Conservation (phyloP, 2,329 filamentous ascomycete genomes). For the Myriosclerotinia curreyana region DNA sequence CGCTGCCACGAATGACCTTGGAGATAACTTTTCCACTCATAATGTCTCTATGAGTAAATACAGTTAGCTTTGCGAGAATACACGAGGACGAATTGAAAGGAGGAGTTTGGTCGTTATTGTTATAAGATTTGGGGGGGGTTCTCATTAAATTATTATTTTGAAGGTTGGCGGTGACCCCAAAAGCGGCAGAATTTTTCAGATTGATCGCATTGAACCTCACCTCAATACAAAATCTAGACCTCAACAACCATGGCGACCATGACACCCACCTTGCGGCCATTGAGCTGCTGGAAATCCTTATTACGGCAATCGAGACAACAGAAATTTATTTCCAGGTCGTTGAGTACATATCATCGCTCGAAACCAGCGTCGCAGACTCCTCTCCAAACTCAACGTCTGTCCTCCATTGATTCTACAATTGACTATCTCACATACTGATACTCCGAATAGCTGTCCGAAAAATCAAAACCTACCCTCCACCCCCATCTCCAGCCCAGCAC, state of each 20-base stretch:
- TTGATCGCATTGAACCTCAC: conserved; percentile 25
- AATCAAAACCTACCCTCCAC: conserved; percentile 51
- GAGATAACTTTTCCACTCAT: conserved; percentile 29
- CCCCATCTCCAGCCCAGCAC: conserved; percentile 52
- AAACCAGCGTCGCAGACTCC: conserved; percentile 31
- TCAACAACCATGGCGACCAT: conserved; percentile 34
- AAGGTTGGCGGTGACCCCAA: conserved; percentile 19
- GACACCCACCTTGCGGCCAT: conserved; percentile 54
- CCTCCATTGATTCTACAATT: conserved; percentile 24
- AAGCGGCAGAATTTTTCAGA: conserved; percentile 27
- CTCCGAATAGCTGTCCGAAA: conserved; percentile 42
- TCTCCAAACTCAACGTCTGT: conserved; percentile 22
- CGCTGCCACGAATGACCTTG: conserved; percentile 26
- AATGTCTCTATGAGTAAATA: background rate
- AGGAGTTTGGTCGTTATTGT: background rate
- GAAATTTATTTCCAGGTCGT: conserved; percentile 45
- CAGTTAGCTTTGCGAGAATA: background rate
- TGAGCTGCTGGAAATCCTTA: conserved; percentile 66
- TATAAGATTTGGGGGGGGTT: background rate
- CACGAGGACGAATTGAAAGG: conserved; percentile 1
- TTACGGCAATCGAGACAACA: conserved; percentile 58
- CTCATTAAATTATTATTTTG: conserved; percentile 9
- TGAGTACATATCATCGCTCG: conserved; percentile 49
- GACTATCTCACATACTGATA: conserved; percentile 21
- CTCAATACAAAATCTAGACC: conserved; percentile 10